Evolutionary conservation across 495 filamentous ascomycete genomes (phyloP), one percentile per base, ranked within the genome.

Genomic region (Jackrogersella multiformis): DNA sequence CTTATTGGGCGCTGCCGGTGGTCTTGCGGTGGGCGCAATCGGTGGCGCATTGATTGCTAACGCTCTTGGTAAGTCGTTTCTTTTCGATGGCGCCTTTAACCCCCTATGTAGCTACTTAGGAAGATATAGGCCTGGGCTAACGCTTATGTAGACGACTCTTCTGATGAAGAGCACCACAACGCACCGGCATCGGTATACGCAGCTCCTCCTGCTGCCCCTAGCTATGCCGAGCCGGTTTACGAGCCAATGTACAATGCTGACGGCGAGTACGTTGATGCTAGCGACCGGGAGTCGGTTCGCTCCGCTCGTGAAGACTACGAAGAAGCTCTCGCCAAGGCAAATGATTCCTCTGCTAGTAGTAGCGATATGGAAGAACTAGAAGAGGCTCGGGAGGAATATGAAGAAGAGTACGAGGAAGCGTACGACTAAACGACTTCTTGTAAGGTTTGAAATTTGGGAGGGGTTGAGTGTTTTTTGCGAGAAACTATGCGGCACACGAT

Each of bases 11-110:
- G 86, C 80, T 13, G 84, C 81, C 1, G 84, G 80, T 34, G 87
- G 85, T 49, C 64, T 87, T 41, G 87, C 84, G 0, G 78, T 84
- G 4, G 87, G 87, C 54, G 81, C 80, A 39, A 73, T 84, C 45
- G 87, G 79, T 15, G 87, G 86, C 20, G 88, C 85, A 1, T 61
- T 88, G 15, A 64, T 88, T 36, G 82, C 79, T 16, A 78, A 87
- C 66, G 85, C 84, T 21, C 67, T 85, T 12, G 72, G 85, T 87
- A 77, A 56, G 81, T 76, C 51, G 15, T 15, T n/a, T 34, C n/a
- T 30, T 44, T 2, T 13, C 45, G 12, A 15, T 0, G 8, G 23
- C 10, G 3, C 26, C 34, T 16, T 38, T 1, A 9, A 9, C 42
- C 21, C 15, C 35, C 30, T 13, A 12, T 34, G n/a, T 44, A 23